A percentile compares a stretch with the other conserved stretches of the same genome.
Evolutionary conservation across 2,329 filamentous ascomycete species (phyloP).

Genomic region (Epichloe sp.): DNA sequence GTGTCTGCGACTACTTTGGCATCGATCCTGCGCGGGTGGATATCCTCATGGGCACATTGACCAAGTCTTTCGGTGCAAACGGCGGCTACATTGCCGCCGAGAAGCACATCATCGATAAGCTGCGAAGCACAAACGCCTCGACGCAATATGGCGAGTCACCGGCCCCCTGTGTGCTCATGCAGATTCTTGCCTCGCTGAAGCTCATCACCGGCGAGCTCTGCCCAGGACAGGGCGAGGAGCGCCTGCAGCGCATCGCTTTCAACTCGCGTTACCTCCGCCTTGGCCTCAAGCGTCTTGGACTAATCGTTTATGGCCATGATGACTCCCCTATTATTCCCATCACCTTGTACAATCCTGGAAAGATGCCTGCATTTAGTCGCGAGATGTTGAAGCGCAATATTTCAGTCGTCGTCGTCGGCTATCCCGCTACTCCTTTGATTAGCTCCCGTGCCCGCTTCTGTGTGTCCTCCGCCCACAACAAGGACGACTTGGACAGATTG

Average conservation of each 20-base stretch:
- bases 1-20: slow-evolving; percentile 95
- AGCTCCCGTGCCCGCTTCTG: slow-evolving; percentile 93
- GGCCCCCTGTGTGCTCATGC: slow-evolving; percentile 73
- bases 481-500: slow-evolving; percentile 89
- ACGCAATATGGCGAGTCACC: slow-evolving; percentile 81
- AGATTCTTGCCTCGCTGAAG: slow-evolving; percentile 75
- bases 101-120: slow-evolving; percentile 83
- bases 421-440: slow-evolving; percentile 90
- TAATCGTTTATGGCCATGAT: slow-evolving; percentile 94
- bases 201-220: slow-evolving; percentile 81
- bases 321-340: slow-evolving; percentile 95
- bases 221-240: slow-evolving; percentile 88
- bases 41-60: slow-evolving; percentile 95
- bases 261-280: slow-evolving; percentile 97
- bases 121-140: slow-evolving; percentile 73
- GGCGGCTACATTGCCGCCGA: slow-evolving; percentile 89
- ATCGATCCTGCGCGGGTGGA: slow-evolving; percentile 81
- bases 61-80: slow-evolving; percentile 96
- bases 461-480: slow-evolving; percentile 90
- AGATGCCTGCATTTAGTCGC: slow-evolving; percentile 96
- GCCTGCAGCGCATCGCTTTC: slow-evolving; percentile 89
- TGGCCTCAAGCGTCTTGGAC: slow-evolving; percentile 89
- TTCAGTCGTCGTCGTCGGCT: slow-evolving; percentile 91
- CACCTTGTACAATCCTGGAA: slow-evolving; percentile 93
- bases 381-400: slow-evolving; percentile 98